phyloP scores from a whole-genome alignment of 2,329 filamentous ascomycete species.

The Aspergillus brunneoviolaceus region DNA sequence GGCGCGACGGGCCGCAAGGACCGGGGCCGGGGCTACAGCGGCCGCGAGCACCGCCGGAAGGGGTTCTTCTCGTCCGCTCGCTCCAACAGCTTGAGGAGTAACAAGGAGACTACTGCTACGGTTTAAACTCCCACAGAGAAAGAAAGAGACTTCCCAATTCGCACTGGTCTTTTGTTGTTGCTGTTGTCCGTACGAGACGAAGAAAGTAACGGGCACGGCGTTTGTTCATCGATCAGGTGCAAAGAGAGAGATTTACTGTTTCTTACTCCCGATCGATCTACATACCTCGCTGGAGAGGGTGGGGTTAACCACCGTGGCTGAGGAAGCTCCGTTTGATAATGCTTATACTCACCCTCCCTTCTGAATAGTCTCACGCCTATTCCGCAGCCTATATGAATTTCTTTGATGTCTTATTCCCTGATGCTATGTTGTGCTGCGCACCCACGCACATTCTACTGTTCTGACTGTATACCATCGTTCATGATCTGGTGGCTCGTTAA shows the following conservation, averaged over 20 bases:
- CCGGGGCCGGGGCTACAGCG: constrained; percentile 33
- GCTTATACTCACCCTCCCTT: too few relatives aligned
- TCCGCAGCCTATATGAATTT: background rate
- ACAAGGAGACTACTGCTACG: constrained; percentile 30
- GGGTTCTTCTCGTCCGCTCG: constrained; percentile 39
- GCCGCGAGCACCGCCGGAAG: constrained; percentile 37
- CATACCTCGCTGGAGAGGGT: too few relatives aligned
- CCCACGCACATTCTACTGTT: background rate
- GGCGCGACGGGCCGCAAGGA: constrained; percentile 36
- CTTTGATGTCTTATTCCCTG: background rate
- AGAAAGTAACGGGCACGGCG: too few relatives aligned
- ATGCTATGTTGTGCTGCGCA: background rate
- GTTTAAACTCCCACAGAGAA: constrained; percentile 13
- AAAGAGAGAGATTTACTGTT: too few relatives aligned
- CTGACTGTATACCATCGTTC: background rate
- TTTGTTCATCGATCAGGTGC: too few relatives aligned
- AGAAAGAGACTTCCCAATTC: too few relatives aligned
- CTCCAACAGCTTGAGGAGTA: constrained; percentile 28
- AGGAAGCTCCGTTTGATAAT: too few relatives aligned
- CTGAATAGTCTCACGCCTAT: background rate
- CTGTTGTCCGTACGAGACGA: too few relatives aligned
- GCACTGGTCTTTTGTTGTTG: too few relatives aligned
- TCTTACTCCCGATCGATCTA: too few relatives aligned
- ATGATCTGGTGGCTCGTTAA: background rate
- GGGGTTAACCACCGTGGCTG: too few relatives aligned